Percentiles rank a stretch among this genome's conserved stretches.
Conservation (phyloP, 2,329 filamentous ascomycete species). For the Diaporthe sp. region DNA sequence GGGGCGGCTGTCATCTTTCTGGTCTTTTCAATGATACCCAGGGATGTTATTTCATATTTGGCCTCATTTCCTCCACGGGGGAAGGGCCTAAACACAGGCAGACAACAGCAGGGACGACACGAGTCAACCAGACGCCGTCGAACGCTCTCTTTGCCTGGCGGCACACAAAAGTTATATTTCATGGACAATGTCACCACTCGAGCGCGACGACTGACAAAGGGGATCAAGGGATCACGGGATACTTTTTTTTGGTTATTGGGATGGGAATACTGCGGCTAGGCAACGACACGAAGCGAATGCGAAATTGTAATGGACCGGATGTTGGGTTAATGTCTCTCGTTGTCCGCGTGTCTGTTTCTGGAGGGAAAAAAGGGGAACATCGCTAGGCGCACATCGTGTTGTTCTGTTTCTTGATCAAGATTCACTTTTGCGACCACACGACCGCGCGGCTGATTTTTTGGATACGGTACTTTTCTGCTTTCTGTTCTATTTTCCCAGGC, state of each 20-base stretch:
- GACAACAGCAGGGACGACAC: slow-evolving; percentile 10
- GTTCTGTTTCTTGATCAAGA: slow-evolving; percentile 21
- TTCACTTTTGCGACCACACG: neutral
- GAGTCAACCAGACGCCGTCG: slow-evolving; percentile 6
- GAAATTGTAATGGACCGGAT: slow-evolving; percentile 37
- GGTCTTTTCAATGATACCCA: slow-evolving; percentile 42
- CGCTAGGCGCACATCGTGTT: slow-evolving; percentile 35
- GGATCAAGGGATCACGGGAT: slow-evolving; percentile 21
- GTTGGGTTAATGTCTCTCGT: slow-evolving; percentile 25
- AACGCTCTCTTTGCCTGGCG: slow-evolving; percentile 23
- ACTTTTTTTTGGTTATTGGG: neutral
- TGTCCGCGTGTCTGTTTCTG: neutral
- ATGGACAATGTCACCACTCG: slow-evolving; percentile 3
- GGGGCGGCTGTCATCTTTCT: slow-evolving; percentile 41
- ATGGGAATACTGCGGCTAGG: neutral
- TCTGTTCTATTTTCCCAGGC: slow-evolving; percentile 11
- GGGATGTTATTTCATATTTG: slow-evolving; percentile 36
- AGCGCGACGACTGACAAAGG: slow-evolving; percentile 22
- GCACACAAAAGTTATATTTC: slow-evolving; percentile 25
- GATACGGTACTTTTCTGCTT: neutral
- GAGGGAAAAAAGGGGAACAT: slow-evolving; percentile 7
- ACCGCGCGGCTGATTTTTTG: neutral
- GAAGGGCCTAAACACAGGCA: slow-evolving; percentile 12
- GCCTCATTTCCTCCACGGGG: neutral
- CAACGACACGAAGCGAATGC: slow-evolving; percentile 12